phyloP scores from a whole-genome alignment of 176 grass and related monocot species.

The Ensete glaucum region DNA sequence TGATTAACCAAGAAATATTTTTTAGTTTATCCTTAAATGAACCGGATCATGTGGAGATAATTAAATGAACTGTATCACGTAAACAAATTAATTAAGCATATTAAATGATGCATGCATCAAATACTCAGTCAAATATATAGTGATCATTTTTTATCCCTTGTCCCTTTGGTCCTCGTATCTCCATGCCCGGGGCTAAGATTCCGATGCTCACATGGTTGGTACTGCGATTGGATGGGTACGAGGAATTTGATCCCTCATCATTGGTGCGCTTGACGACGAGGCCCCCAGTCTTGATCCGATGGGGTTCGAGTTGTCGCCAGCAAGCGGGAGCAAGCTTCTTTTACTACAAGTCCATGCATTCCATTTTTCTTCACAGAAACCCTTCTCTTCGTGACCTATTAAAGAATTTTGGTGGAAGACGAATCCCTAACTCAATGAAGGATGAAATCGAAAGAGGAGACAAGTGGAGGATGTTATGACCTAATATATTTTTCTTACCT shows the following conservation, averaged over 20 bases:
- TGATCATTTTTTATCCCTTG: not conserved
- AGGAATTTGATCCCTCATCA: conserved; percentile 1
- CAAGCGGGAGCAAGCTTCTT: not conserved
- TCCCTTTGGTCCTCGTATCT: not conserved
- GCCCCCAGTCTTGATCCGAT: not conserved
- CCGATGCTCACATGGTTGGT: conserved; percentile 18
- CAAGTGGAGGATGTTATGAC: conserved; percentile 20
- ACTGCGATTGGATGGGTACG: not conserved
- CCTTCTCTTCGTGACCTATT: not conserved
- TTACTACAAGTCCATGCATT: not conserved
- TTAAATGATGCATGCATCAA: too few relatives aligned
- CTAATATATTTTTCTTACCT: not conserved
- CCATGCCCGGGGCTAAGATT: conserved; percentile 22
- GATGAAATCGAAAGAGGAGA: conserved; percentile 11
- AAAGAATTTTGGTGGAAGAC: too few relatives aligned
- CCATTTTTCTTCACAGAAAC: not conserved
- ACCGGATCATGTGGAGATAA: too few relatives aligned
- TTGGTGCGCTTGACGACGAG: not conserved
- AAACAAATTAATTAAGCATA: too few relatives aligned
- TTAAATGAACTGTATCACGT: too few relatives aligned
- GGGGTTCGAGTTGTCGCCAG: conserved; percentile 6
- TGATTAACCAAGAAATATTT: too few relatives aligned
- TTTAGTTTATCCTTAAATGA: too few relatives aligned
- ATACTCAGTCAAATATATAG: too few relatives aligned
- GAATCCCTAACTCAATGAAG: not conserved